Evolutionary conservation across 192 early-diverging fungal species (phyloP).

Genomic region (Spizellomyces punctatus): DNA sequence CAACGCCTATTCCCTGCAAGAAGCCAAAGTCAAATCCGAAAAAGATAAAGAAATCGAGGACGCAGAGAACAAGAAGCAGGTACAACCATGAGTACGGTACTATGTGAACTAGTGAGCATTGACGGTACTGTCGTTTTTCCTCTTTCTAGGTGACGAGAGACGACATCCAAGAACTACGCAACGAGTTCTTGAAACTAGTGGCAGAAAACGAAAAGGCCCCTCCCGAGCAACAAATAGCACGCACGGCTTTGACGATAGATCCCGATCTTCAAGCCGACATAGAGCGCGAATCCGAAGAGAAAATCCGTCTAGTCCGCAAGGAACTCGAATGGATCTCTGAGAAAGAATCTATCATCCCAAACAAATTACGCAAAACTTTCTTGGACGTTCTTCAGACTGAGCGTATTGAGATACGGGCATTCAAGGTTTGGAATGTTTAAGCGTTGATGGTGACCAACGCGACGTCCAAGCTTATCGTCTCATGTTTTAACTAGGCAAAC

Average conservation of each 20-base stretch:
- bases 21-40: conserved; percentile 61
- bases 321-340: conserved; percentile 64
- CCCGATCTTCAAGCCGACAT: conserved; percentile 50
- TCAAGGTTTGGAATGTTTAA: conserved; percentile 30
- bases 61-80: conserved; percentile 60
- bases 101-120: conserved; percentile 2
- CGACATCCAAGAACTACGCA: conserved; percentile 52
- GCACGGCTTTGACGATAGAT: conserved; percentile 45
- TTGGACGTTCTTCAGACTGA: conserved; percentile 56
- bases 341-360: conserved; percentile 53
- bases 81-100: neutral
- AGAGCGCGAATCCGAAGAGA: conserved; percentile 44
- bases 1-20: conserved; percentile 57
- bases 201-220: conserved; percentile 46
- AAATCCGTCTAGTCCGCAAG: conserved; percentile 46
- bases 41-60: conserved; percentile 56
- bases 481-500: neutral
- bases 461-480: neutral
- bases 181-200: conserved; percentile 52
- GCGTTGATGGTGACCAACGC: neutral
- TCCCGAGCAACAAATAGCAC: conserved; percentile 15
- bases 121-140: neutral
- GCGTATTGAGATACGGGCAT: conserved; percentile 44
- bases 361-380: conserved; percentile 59
- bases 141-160: conserved; percentile 36